Evolutionary conservation across 305 asterid species (phyloP).

Genomic region (Solanum hybrid): DNA sequence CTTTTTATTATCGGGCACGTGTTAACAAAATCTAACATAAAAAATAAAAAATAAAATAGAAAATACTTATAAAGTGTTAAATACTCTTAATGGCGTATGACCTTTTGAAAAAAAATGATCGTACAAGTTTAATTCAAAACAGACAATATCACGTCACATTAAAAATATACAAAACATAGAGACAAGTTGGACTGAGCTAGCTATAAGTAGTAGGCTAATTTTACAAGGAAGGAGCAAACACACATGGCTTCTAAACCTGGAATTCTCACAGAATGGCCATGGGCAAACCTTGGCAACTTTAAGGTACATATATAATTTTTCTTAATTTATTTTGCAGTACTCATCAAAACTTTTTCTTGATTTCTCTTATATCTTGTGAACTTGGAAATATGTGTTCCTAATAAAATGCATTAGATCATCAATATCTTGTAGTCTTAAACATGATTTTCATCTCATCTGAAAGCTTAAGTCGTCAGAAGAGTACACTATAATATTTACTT

Average conservation of each 20-base stretch:
- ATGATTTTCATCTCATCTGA: background rate
- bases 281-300: constrained; percentile 25
- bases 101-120: background rate
- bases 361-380: background rate
- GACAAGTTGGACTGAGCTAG: background rate
- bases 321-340: background rate
- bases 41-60: too few relatives aligned
- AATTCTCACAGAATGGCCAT: constrained; percentile 28
- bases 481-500: background rate
- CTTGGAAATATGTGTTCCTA: background rate
- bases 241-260: constrained; percentile 23
- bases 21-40: background rate
- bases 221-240: background rate
- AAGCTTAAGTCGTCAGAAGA: background rate
- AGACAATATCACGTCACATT: background rate
- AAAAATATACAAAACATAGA: background rate
- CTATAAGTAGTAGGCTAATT: background rate
- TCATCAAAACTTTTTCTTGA: background rate
- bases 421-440: background rate
- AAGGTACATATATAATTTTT: constrained; percentile 11
- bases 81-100: too few relatives aligned
- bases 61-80: too few relatives aligned
- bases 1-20: background rate
- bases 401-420: background rate
- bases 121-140: background rate